These are phyloP conservation scores for Fusarium albidum DNA, from an alignment of 2,329 filamentous ascomycete genomes.

Conservation along the genomic window DNA sequence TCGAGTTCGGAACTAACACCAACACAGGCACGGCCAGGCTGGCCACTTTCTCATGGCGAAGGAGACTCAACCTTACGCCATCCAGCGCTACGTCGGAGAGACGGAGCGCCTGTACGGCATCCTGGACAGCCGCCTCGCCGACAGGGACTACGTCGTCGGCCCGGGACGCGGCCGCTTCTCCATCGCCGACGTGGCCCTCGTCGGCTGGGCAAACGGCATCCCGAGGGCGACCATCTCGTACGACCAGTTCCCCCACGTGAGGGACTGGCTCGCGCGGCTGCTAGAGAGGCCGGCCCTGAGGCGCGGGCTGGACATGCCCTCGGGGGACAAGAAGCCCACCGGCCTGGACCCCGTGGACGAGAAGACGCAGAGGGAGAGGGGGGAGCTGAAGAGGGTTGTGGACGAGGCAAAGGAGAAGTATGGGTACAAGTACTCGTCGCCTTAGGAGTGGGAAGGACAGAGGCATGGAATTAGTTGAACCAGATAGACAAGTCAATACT, in stretches of 20 bases:
- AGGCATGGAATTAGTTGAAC: no score
- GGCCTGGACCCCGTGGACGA: slow-evolving; percentile 32
- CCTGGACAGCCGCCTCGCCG: slow-evolving; percentile 69
- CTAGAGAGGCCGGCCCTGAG: slow-evolving; percentile 72
- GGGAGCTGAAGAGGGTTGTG: slow-evolving; percentile 44
- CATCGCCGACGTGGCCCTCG: slow-evolving; percentile 76
- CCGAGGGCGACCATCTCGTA: slow-evolving; percentile 51
- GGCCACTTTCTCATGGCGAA: slow-evolving; percentile 76
- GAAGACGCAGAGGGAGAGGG: slow-evolving; percentile 28
- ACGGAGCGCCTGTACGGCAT: slow-evolving; percentile 77
- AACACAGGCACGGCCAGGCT: slow-evolving; percentile 74
- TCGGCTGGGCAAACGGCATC: slow-evolving; percentile 71
- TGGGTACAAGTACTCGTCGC: slow-evolving; percentile 56
- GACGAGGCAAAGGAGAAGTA: slow-evolving; percentile 55
- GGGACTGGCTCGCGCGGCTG: slow-evolving; percentile 77
- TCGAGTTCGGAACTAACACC: slow-evolving; percentile 23
- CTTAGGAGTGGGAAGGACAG: slow-evolving; percentile 39
- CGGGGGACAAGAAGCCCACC: slow-evolving; percentile 43
- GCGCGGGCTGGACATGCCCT: slow-evolving; percentile 76
- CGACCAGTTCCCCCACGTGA: slow-evolving; percentile 73
- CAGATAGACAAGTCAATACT: no score
- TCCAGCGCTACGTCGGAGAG: slow-evolving; percentile 80
- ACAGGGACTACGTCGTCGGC: slow-evolving; percentile 63
- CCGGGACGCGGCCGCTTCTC: slow-evolving; percentile 63
- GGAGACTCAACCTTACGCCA: slow-evolving; percentile 74